Base-by-base conservation (phyloP, 805 yeast species). In the Candida dajiaensis region DNA sequence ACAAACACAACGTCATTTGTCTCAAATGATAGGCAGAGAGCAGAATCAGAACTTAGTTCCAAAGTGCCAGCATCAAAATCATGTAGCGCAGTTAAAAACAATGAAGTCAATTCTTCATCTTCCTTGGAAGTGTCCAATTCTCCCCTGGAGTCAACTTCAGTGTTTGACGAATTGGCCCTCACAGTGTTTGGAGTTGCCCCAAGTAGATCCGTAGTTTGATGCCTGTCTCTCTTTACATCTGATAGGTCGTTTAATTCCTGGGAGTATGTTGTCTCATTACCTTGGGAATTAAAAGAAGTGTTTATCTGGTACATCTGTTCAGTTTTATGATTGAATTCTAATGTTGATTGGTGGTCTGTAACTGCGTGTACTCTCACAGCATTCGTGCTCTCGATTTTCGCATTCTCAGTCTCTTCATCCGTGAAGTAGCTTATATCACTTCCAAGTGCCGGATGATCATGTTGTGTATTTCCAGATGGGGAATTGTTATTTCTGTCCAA, bases 1-100 rank as follows among this genome's bases (percentile, higher is more conserved):
- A 86, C 86, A 63, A 85, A 86, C 0, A 88, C 90, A 42, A 83
- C 67, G 55, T 84, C 94, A 51, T 78, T 76, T 51, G 77, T 78
- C 20, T 77, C 76, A 61, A 86, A 86, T 0, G 89, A 81, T 9
- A 86, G 68, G 61, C 95, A 86, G 38, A 85, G 81, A 0, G 87
- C 76, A 7, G 83, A 76, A 59, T 85, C 92, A 23, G 81, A 77
- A 41, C 74, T 75, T 11, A 82, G 72, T 51, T 84, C 85, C 40
- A 85, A 64, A 0, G 85, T 67, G 0, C 74, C 57, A 0, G 83
- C 67, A 53, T 80, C 80, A 57, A 81, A 82, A 1, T 82, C 65
- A 52, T 81, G 85, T 4, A 77, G 61, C 0, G 86, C 84, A 10
- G 72, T 63, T 3, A 81, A 72, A 52, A 81, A 82, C 20, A 81